Base-by-base conservation (phyloP, 164 flowering plant species). In the Vitis rotundifolia region DNA sequence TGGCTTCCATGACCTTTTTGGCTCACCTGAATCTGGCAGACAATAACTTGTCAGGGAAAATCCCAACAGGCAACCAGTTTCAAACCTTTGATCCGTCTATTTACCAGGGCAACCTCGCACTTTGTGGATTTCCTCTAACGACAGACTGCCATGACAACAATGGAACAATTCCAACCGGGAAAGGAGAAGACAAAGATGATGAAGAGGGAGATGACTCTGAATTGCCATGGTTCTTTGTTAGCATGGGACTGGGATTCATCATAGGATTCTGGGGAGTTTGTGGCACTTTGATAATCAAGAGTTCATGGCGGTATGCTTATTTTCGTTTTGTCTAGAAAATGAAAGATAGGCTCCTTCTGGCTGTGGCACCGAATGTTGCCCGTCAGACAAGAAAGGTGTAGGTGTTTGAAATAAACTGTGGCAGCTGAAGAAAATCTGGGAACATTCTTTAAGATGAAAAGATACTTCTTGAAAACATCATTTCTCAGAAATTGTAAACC, bases 11-110 rank as follows among this genome's bases (percentile, higher is more conserved):
- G 67, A 59, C 44, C 0, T 76, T 53, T 18, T 68, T 79, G 19
- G 54, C 50, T 11, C 37, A 64, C 49, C 63, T 84, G 75, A 78
- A 81, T 57, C 64, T 84, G 65, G 81, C 87, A 0, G 29, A 68
- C 54, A 84, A 22, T 22, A 22, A 22, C 26, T 22, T 22, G 26
- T 22, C 26, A 0, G 26, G 26, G 26, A 22, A 22, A 22, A 22
- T 22, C 26, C 26, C 26, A 22, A 22, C 26, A 22, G 26, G 26
- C 26, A 22, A 22, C 26, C 26, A 22, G 26, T 22, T 22, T 22
- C 26, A 22, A 22, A 22, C 26, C 2, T 22, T 22, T 22, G 26
- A 22, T 22, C 0, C 2, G 2, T 22, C 26, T 22, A 22, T 22
- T 22, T 22, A 22, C 26, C 26, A 22, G 26, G 26, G 26, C 26